A percentile compares a stretch with the other conserved stretches of the same genome.
Evolutionary conservation across 2,329 filamentous ascomycete genomes (phyloP).

Genomic region (Cladobotryum mycophilum): DNA sequence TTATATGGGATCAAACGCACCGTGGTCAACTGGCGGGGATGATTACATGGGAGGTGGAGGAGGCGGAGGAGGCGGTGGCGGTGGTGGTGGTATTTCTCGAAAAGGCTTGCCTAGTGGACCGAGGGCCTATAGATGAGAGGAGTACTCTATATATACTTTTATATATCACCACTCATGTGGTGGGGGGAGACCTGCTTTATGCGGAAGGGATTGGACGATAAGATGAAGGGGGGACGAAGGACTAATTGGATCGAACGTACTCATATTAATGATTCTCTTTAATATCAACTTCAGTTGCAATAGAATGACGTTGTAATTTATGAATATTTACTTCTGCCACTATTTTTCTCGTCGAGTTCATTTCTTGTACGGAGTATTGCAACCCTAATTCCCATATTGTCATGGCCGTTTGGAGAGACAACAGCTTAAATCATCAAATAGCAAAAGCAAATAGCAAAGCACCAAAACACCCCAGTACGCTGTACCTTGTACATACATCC

Average conservation of each 20-base stretch:
- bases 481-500: too few species aligned
- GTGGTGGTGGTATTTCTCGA: constrained; percentile 27
- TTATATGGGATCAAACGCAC: constrained; percentile 40
- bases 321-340: too few species aligned
- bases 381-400: too few species aligned
- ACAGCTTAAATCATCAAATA: too few species aligned
- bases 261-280: constrained; percentile 9
- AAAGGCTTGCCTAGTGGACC: constrained; percentile 43
- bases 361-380: too few species aligned
- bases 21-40: constrained; percentile 39
- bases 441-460: too few species aligned
- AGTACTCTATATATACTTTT: background rate
- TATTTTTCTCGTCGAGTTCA: too few species aligned
- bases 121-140: constrained; percentile 30
- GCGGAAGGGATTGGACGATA: background rate
- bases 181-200: too few species aligned
- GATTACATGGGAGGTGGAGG: constrained; percentile 20
- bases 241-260: constrained; percentile 1
- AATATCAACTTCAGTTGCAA: background rate
- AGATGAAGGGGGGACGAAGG: background rate
- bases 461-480: too few species aligned
- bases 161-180: background rate
- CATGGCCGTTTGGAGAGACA: too few species aligned
- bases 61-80: constrained; percentile 30
- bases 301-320: background rate